Percentiles rank a stretch among this genome's conserved stretches.
phyloP scores from a whole-genome alignment of 257 asterid species.

The Rubia yunnanensis region DNA sequence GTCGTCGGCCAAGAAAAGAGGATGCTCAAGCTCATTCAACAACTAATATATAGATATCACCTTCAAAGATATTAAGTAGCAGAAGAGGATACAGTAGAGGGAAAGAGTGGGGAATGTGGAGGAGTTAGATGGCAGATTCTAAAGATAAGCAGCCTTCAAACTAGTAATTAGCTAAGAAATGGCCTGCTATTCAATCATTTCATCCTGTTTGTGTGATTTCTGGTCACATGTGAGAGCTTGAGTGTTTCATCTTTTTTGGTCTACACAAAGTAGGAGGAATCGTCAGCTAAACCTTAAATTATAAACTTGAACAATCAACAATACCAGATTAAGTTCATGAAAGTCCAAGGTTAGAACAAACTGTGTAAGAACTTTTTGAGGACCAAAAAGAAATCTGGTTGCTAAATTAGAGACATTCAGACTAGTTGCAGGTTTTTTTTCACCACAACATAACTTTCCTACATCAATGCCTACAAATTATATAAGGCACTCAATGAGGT shows the following conservation, averaged over 20 bases:
- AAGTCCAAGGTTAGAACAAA: not conserved
- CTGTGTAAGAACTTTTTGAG: not conserved
- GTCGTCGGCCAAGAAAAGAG: not conserved
- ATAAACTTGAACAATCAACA: not conserved
- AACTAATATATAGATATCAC: not conserved
- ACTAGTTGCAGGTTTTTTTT: not conserved
- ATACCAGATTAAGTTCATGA: not conserved
- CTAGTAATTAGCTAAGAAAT: not conserved
- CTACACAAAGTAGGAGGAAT: conserved; percentile 1
- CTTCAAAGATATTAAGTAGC: not conserved
- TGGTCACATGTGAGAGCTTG: not conserved
- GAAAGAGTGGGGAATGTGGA: not conserved
- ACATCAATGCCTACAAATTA: not conserved
- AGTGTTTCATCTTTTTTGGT: not conserved
- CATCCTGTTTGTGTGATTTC: not conserved
- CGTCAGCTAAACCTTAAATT: not conserved
- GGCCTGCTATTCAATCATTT: not conserved
- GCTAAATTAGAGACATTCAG: not conserved
- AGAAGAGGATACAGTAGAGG: not conserved
- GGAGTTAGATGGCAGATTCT: not conserved
- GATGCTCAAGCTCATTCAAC: not conserved
- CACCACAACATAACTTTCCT: not conserved
- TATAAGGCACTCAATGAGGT: not conserved
- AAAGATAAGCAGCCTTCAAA: not conserved
- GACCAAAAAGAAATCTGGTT: not conserved